Conservation (phyloP, 192 early-diverging fungal genomes). For the Chytriomyces sp. region DNA sequence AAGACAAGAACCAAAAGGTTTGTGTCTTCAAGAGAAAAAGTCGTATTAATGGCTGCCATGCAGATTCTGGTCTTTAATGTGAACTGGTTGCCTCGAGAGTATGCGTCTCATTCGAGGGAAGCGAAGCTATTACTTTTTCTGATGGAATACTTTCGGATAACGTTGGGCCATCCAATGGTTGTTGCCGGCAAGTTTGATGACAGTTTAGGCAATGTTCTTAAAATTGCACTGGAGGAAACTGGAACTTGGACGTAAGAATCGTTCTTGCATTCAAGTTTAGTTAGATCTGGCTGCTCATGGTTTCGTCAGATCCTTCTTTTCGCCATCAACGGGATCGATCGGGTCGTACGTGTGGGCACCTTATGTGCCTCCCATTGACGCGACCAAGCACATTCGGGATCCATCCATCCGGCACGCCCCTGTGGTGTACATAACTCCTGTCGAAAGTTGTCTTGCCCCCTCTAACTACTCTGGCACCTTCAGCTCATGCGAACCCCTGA, state of each 20-base stretch:
- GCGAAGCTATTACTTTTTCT: conserved; percentile 8
- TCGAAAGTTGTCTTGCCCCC: conserved; percentile 20
- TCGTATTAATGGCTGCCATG: not conserved
- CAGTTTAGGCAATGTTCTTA: not conserved
- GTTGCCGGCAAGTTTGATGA: conserved; percentile 15
- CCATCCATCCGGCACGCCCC: conserved; percentile 3
- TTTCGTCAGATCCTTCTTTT: not conserved
- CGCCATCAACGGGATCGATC: not conserved
- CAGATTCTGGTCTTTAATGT: conserved; percentile 14
- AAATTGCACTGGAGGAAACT: conserved; percentile 14
- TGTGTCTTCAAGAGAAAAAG: not conserved
- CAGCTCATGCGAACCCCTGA: not conserved
- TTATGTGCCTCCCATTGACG: not conserved
- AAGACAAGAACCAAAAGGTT: conserved; percentile 24
- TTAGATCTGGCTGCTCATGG: not conserved
- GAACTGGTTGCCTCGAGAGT: not conserved
- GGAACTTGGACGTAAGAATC: conserved; percentile 3
- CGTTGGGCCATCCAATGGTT: conserved; percentile 3
- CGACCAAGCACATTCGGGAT: not conserved
- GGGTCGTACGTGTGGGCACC: conserved; percentile 5
- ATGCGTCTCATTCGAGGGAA: not conserved
- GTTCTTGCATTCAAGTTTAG: not conserved
- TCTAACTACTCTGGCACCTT: too few relatives aligned
- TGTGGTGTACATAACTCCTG: not conserved
- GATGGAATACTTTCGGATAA: conserved; percentile 11